Conservation (phyloP, 768 basidiomycete species). For the Boletus rubroflammeus region DNA sequence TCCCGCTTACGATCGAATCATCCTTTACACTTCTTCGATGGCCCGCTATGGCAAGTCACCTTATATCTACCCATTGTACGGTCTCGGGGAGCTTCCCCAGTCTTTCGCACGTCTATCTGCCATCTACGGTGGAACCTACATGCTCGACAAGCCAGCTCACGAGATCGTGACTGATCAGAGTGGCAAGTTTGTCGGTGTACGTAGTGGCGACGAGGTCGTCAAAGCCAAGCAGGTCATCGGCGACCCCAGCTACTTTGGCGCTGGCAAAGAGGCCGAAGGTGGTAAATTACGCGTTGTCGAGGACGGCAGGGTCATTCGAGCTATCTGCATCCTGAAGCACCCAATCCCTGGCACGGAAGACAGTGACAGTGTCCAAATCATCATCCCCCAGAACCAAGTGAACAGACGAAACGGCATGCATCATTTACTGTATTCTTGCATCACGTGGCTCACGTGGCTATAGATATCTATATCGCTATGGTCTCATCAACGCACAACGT, state of each 20-base stretch:
- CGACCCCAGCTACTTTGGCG: conserved; percentile 95
- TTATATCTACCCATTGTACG: conserved; percentile 98
- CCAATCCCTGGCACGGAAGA: conserved; percentile 97
- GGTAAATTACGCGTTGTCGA: conserved; percentile 89
- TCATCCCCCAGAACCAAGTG: conserved; percentile 99
- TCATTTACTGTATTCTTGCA: not conserved
- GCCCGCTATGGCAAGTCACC: conserved; percentile 99
- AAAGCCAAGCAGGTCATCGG: conserved; percentile 98
- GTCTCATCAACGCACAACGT: conserved; percentile 98
- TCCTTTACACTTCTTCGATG: conserved; percentile 98
- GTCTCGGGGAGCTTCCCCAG: conserved; percentile 97
- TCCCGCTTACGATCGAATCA: conserved; percentile 87
- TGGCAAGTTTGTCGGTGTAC: conserved; percentile 93
- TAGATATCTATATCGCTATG: conserved; percentile 98
- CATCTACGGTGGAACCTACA: conserved; percentile 99
- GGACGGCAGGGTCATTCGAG: conserved; percentile 90
- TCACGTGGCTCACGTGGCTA: conserved; percentile 4
- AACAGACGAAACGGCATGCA: conserved; percentile 81
- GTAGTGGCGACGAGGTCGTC: conserved; percentile 84
- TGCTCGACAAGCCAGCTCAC: conserved; percentile 95
- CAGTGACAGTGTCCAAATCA: conserved; percentile 92
- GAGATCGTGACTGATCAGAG: conserved; percentile 81
- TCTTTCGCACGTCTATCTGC: conserved; percentile 97
- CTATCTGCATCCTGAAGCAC: conserved; percentile 97
- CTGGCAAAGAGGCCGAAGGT: conserved; percentile 55